Percentiles rank a stretch among this genome's conserved stretches.
Conservation (phyloP, 768 basidiomycete genomes). For the Hericium alpestre region DNA sequence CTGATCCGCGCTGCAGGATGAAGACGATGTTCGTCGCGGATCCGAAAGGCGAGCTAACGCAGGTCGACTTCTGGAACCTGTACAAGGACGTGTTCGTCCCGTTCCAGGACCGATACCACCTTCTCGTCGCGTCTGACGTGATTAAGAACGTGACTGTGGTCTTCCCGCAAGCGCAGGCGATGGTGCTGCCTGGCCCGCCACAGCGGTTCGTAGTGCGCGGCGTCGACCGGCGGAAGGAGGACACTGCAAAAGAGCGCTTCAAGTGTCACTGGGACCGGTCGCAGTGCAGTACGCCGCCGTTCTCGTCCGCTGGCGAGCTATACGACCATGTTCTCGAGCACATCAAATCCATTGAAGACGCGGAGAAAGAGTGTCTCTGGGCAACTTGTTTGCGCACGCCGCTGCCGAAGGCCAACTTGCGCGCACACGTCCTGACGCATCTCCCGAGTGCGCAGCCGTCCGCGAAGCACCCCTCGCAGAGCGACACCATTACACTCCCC, state of each 20-base stretch:
- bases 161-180: conserved; percentile 78
- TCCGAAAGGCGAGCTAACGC: conserved; percentile 73
- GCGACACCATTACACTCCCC: conserved; percentile 63
- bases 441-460: conserved; percentile 48
- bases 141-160: conserved; percentile 86
- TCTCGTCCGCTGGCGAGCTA: conserved; percentile 48
- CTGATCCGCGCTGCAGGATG: conserved; percentile 49
- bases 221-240: conserved; percentile 58
- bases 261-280: conserved; percentile 70
- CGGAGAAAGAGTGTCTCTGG: conserved; percentile 59
- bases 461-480: conserved; percentile 57
- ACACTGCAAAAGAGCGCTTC: conserved; percentile 48
- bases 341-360: conserved; percentile 31
- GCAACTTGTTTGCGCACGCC: conserved; percentile 44
- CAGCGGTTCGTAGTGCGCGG: conserved; percentile 84
- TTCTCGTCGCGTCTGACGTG: conserved; percentile 82
- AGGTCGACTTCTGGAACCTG: conserved; percentile 91
- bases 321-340: conserved; percentile 58
- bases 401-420: conserved; percentile 41
- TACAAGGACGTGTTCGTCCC: conserved; percentile 79
- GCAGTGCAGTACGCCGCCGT: conserved; percentile 38
- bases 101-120: conserved; percentile 41
- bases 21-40: conserved; percentile 73
- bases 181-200: conserved; percentile 64
- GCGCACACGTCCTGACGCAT: conserved; percentile 68